Evolutionary conservation across 495 filamentous ascomycete species (phyloP).

Genomic region (Podospora fimiseda): DNA sequence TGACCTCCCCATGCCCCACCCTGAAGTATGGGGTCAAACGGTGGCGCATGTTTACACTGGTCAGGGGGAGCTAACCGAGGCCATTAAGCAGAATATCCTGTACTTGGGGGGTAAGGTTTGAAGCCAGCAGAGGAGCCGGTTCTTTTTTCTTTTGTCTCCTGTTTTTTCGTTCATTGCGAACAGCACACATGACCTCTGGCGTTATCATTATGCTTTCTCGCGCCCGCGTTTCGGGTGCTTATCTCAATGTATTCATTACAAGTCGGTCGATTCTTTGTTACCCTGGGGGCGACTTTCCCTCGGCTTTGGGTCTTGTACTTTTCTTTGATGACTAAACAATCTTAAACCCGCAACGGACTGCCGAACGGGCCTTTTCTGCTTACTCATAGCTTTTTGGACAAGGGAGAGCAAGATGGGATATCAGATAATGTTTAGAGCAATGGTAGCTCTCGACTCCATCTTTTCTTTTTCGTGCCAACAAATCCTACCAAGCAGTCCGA

Average conservation of each 20-base stretch:
- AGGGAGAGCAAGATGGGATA: too few species aligned
- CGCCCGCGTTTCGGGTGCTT: not conserved
- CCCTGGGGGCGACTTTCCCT: too few species aligned
- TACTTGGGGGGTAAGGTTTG: constrained; percentile 46
- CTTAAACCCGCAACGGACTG: too few species aligned
- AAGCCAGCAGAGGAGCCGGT: constrained; percentile 7
- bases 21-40: constrained; percentile 46
- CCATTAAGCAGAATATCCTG: constrained; percentile 45
- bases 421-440: too few species aligned
- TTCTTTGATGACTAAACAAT: too few species aligned
- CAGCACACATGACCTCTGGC: constrained; percentile 13
- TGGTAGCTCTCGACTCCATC: too few species aligned
- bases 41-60: constrained; percentile 49
- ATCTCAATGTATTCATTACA: constrained; percentile 8
- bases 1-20: constrained; percentile 50
- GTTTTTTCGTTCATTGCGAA: constrained; percentile 2
- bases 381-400: too few species aligned
- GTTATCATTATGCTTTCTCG: constrained; percentile 4
- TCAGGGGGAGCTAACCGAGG: constrained; percentile 36
- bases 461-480: too few species aligned
- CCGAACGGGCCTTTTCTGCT: too few species aligned
- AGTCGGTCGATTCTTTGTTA: not conserved
- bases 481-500: too few species aligned
- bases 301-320: not conserved
- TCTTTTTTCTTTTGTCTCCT: constrained; percentile 5